Base-by-base conservation (phyloP, 257 asterid species). In the Fraxinus excelsior region DNA sequence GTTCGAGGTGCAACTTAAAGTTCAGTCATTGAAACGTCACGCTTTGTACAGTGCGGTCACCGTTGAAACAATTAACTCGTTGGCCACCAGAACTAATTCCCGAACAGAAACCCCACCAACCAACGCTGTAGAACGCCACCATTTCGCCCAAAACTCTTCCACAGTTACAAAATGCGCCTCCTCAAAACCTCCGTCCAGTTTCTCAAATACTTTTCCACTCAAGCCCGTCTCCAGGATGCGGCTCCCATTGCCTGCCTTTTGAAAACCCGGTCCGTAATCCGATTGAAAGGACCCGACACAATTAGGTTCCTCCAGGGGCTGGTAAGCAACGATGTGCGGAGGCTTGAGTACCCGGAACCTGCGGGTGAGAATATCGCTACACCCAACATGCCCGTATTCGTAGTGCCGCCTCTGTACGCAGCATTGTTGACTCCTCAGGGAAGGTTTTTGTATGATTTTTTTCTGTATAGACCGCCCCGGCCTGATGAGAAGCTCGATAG, bases 351-450 rank as follows among this genome's bases (percentile, higher is more conserved):
- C 31, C 89, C 95, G 1, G 72, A 85, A 62, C 51, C 92, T 9
- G 83, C 73, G 7, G 83, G 46, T 34, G 86, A 85, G 67, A 84
- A 78, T n/a, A 78, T 35, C 66, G 64, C 66, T 0, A 87, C 96
- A 25, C 90, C 93, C 18, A 92, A 94, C 66, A 78, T 85, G 82
- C 90, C 96, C 32, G 89, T 65, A 44, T 82, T 56, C 13, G 69
- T 65, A 38, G 76, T 85, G 28, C 93, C 94, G 12, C 87, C 98
- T 18, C 79, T 95, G 18, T 93, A 95, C 80, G 88, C 97, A 23
- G 97, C 97, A 21, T 65, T 93, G 76, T 79, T 95, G 86, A 91
- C 87, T 44, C 90, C 99, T 49, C 97, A 89, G 34, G 98, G 99
- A 11, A 91, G 93, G 90, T 93, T 91, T 80, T 84, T 93, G 28